Evolutionary conservation across 441 rosid species (phyloP), one percentile per base, ranked within the genome.

Genomic region (Dalechampia spathulata): DNA sequence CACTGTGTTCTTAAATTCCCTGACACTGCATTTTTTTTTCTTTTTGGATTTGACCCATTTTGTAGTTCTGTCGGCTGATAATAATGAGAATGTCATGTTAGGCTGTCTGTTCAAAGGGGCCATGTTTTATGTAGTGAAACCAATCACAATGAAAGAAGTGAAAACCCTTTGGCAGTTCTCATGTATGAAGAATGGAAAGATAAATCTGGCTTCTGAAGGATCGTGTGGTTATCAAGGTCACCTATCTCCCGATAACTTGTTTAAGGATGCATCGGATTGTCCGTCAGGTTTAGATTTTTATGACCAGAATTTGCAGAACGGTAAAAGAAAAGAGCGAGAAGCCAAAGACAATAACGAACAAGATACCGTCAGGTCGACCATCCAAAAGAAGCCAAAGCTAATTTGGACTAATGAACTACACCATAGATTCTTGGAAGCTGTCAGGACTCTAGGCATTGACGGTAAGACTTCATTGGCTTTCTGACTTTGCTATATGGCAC

Each of bases 101-200:
- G 82, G 80, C 39, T 38, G 76, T 40, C 67, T 75, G 34, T 58
- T 48, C 19, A 74, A 69, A 58, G 86, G 86, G 61, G 83, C 82
- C 3, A 23, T 10, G 6, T 61, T 70, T 17, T 71, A 72, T 58
- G 65, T 78, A 45, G 55, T 63, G 42, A 83, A 80, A 55, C 83
- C 83, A 37, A 49, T 80, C 32, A 38, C 44, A 56, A 49, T 49
- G 61, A 27, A 55, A 4, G 62, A 78, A 27, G 23, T 76, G 12
- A 68, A 69, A 54, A 48, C 52, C 62, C 75, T 78, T 9, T 78
- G 89, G 86, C 83, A 78, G 63, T 64, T 70, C 42, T 53, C 72
- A 14, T 28, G 49, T 60, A 43, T 42, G 44, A 67, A 46, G 50
- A 65, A 58, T 39, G 55, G 27, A 25, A 42, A 44, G 28, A 38